These are phyloP conservation scores for Leucosporidium scottii DNA, from an alignment of 768 basidiomycete genomes.

Conservation along the genomic window DNA sequence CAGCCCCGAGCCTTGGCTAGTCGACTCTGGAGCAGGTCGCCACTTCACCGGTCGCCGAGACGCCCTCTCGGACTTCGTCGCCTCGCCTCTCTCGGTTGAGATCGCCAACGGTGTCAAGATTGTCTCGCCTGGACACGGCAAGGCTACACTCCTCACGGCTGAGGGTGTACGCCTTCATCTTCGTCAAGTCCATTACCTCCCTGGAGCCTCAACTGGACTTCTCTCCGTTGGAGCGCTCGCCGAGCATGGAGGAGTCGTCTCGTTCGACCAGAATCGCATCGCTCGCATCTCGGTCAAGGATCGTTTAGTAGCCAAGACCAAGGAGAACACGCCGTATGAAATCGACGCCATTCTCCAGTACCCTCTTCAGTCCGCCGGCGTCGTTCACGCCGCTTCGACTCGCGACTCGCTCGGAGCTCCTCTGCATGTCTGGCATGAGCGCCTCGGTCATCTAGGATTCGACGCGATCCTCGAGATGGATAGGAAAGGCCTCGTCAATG, in stretches of 20 bases:
- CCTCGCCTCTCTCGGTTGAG: too few relatives aligned
- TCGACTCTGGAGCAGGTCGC: too few relatives aligned
- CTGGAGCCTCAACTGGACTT: slow-evolving; percentile 1
- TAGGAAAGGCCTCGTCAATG: too few relatives aligned
- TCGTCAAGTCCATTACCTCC: slow-evolving; percentile 1
- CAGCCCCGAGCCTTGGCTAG: too few relatives aligned
- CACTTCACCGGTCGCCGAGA: too few relatives aligned
- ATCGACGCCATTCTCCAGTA: not conserved
- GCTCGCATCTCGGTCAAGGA: not conserved
- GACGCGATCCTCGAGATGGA: too few relatives aligned
- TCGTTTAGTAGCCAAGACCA: too few relatives aligned
- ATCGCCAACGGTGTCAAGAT: too few relatives aligned
- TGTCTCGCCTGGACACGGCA: too few relatives aligned
- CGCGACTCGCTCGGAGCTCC: not conserved
- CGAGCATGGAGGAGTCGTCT: not conserved
- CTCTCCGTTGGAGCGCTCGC: slow-evolving; percentile 1
- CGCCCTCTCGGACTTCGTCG: too few relatives aligned
- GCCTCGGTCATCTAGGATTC: not conserved
- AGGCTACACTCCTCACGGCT: too few relatives aligned
- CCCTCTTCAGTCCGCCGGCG: not conserved
- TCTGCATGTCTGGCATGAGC: not conserved
- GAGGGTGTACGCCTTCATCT: not conserved
- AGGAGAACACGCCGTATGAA: not conserved
- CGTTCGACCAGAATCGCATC: not conserved
- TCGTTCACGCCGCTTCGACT: too few relatives aligned